Evolutionary conservation across 345 rosid species (phyloP), one percentile per base, ranked within the genome.

Genomic region (Boechera stricta): DNA sequence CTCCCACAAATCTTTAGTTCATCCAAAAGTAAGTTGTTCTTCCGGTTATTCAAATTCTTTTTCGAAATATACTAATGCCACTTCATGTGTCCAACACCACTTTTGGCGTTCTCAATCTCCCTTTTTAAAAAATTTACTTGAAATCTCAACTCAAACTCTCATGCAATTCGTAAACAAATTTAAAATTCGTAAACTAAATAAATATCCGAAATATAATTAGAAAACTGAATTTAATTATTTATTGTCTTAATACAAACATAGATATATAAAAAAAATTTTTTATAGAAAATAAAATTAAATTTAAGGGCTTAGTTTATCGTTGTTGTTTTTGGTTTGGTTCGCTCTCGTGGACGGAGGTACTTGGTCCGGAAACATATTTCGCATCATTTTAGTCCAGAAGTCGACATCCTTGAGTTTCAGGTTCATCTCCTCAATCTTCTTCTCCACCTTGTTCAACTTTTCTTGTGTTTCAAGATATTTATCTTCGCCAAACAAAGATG

Each of bases 301-400:
- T 32, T 29, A 57, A 7, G n/a, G 26, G 63, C 63, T 15, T 32
- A 7, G 12, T n/a, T 57, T 33, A 18, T 33, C 8, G 44, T 4
- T 58, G 39, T 15, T 58, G 12, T 35, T 33, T 1, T 58, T 24
- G 13, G 26, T 33, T 58, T 4, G 41, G 42, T 58, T 58, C 1
- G 63, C 42, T n/a, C 24, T 58, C 26, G 8, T 33, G 12, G 63
- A 58, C 4, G 63, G 63, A 58, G 63, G 63, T 21, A 58, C 63
- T 33, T 58, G 42, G 47, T 60, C 65, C 33, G 42, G 29, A 60
- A 60, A 60, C 47, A 60, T 16, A 45, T 36, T 36, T 36, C 36
- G 45, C 64, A 60, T 60, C 64, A 36, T 36, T 5, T 13, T 60
- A 60, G 47, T 36, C 65, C 47, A 60, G 10, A 60, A 60, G 8